Conservation (phyloP, 2,329 filamentous ascomycete genomes). For the Beauveria sp. region DNA sequence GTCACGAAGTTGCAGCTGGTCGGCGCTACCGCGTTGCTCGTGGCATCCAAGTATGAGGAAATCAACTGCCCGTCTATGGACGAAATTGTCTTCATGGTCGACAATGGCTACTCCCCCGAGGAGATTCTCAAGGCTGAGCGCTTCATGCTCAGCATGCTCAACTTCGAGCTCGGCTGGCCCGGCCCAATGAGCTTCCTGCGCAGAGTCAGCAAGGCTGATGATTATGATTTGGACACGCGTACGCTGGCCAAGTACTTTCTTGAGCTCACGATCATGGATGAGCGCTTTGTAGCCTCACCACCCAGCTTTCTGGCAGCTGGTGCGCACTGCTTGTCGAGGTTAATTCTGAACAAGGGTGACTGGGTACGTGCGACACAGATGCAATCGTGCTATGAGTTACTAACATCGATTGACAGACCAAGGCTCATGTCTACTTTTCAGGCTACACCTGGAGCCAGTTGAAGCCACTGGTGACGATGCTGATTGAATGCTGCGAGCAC, state of each 20-base stretch:
- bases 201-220: slow-evolving; percentile 95
- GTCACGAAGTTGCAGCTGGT: slow-evolving; percentile 92
- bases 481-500: slow-evolving; percentile 81
- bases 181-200: slow-evolving; percentile 97
- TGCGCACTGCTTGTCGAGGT: slow-evolving; percentile 81
- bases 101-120: slow-evolving; percentile 77
- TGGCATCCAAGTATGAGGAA: slow-evolving; percentile 97
- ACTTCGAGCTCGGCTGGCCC: slow-evolving; percentile 96
- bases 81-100: slow-evolving; percentile 98
- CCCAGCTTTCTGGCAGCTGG: slow-evolving; percentile 88
- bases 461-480: slow-evolving; percentile 64
- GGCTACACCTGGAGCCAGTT: slow-evolving; percentile 86
- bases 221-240: slow-evolving; percentile 91
- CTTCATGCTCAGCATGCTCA: slow-evolving; percentile 95
- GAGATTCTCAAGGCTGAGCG: slow-evolving; percentile 96
- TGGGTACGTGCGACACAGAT: slow-evolving; percentile 60
- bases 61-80: slow-evolving; percentile 93
- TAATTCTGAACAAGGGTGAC: slow-evolving; percentile 83
- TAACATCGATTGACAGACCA: slow-evolving; percentile 50
- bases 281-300: slow-evolving; percentile 86
- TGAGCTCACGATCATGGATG: slow-evolving; percentile 94
- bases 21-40: slow-evolving; percentile 88
- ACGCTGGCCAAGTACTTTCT: slow-evolving; percentile 97
- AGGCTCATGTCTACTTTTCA: slow-evolving; percentile 83
- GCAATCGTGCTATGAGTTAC: slow-evolving; percentile 11